These are phyloP conservation scores for Cryphonectria parasitica DNA, from an alignment of 2,329 filamentous ascomycete genomes.

Conservation along the genomic window DNA sequence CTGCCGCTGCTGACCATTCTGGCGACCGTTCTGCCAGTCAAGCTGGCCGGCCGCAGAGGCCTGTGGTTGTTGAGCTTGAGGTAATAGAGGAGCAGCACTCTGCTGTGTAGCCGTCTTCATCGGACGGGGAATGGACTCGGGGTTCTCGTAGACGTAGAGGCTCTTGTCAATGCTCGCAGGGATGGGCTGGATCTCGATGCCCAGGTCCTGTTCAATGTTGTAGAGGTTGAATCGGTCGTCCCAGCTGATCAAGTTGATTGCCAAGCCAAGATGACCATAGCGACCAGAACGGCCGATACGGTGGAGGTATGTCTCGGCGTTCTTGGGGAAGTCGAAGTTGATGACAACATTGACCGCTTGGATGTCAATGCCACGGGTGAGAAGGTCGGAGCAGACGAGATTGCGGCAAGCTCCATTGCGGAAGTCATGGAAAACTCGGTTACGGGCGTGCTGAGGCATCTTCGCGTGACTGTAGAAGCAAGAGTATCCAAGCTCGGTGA, in stretches of 20 bases:
- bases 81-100: slow-evolving; percentile 32
- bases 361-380: slow-evolving; percentile 98
- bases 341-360: slow-evolving; percentile 99
- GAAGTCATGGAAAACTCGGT: slow-evolving; percentile 99
- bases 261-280: slow-evolving; percentile 94
- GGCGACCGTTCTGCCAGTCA: slow-evolving; percentile 45
- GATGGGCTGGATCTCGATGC: slow-evolving; percentile 97
- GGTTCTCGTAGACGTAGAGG: slow-evolving; percentile 96
- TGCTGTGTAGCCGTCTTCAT: slow-evolving; percentile 42
- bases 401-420: slow-evolving; percentile 97
- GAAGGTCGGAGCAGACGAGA: slow-evolving; percentile 93
- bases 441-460: slow-evolving; percentile 96
- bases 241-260: slow-evolving; percentile 99
- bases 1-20: slow-evolving; percentile 45
- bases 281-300: slow-evolving; percentile 97
- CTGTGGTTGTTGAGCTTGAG: slow-evolving; percentile 27
- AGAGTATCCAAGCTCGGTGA: slow-evolving; percentile 97
- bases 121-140: slow-evolving; percentile 90
- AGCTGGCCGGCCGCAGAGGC: slow-evolving; percentile 34
- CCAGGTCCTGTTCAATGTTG: slow-evolving; percentile 96
- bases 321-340: slow-evolving; percentile 99
- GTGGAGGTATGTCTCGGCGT: slow-evolving; percentile 97
- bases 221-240: slow-evolving; percentile 98
- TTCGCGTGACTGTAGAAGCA: slow-evolving; percentile 99
- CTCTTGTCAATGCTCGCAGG: slow-evolving; percentile 94